Evolutionary conservation across 2,329 filamentous ascomycete species (phyloP).

Genomic region (Xylaria polymorpha): DNA sequence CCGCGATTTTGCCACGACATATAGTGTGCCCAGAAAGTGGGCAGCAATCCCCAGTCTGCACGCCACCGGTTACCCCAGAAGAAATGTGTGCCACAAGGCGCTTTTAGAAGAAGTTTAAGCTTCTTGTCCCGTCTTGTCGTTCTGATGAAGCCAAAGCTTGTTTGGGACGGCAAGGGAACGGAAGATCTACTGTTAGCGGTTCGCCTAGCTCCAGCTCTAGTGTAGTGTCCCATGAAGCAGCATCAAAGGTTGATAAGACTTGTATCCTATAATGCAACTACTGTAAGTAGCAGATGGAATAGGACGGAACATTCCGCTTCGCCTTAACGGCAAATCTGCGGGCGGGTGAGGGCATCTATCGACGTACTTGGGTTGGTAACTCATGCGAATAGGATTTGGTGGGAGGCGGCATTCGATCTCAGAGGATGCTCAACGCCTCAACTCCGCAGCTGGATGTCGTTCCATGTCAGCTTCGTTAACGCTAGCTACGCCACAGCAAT

Average conservation of each 20-base stretch:
- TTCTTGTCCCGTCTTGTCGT: constrained; percentile 29
- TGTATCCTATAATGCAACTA: neutral
- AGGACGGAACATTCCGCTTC: constrained; percentile 3
- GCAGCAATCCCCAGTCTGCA: constrained; percentile 3
- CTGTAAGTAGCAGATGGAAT: neutral
- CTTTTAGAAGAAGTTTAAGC: constrained; percentile 26
- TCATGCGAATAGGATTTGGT: neutral
- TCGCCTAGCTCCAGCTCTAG: constrained; percentile 4
- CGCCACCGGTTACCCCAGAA: constrained; percentile 19
- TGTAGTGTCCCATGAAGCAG: neutral
- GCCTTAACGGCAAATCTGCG: neutral
- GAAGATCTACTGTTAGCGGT: constrained; percentile 22
- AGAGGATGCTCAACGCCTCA: constrained; percentile 2
- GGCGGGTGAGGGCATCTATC: constrained; percentile 1
- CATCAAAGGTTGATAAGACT: neutral
- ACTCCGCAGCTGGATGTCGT: neutral
- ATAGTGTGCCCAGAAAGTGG: constrained; percentile 13
- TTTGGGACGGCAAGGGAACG: constrained; percentile 17
- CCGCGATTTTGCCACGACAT: neutral
- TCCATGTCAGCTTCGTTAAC: constrained; percentile 22
- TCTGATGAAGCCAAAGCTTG: constrained; percentile 24
- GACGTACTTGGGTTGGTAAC: neutral
- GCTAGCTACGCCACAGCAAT: neutral
- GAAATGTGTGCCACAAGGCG: constrained; percentile 23
- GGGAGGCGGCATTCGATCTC: neutral